phyloP scores from a whole-genome alignment of 1,139 yeast genomes.

The Debaryomyces udenii region DNA sequence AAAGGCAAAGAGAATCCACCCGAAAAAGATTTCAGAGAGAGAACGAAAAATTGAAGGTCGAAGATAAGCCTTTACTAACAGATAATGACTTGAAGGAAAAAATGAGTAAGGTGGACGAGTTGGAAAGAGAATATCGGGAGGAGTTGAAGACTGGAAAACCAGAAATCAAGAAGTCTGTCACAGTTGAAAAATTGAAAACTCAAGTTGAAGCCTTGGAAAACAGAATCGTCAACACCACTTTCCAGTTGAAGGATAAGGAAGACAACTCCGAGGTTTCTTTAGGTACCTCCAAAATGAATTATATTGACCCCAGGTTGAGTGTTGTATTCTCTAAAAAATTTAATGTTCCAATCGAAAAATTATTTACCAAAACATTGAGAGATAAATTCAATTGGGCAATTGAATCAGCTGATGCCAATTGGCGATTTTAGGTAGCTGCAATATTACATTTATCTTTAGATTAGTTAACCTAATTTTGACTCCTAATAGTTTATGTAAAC shows the following conservation, averaged over 20 bases:
- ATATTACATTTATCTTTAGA: too few species aligned
- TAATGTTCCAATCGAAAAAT: slow-evolving; percentile 87
- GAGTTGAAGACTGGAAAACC: slow-evolving; percentile 69
- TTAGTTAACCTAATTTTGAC: too few species aligned
- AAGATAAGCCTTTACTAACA: slow-evolving; percentile 55
- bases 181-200: slow-evolving; percentile 73
- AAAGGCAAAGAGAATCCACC: slow-evolving; percentile 64
- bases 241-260: slow-evolving; percentile 87
- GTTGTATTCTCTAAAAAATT: slow-evolving; percentile 87
- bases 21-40: slow-evolving; percentile 72
- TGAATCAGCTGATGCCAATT: slow-evolving; percentile 82
- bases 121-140: slow-evolving; percentile 52
- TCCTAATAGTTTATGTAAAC: too few species aligned
- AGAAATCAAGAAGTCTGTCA: slow-evolving; percentile 52
- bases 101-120: slow-evolving; percentile 59
- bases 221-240: slow-evolving; percentile 66
- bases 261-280: slow-evolving; percentile 93
- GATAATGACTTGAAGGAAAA: slow-evolving; percentile 62
- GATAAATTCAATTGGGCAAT: slow-evolving; percentile 97
- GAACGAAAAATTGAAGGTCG: slow-evolving; percentile 68
- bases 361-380: slow-evolving; percentile 86
- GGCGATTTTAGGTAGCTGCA: slow-evolving; percentile 63
- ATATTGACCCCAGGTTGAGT: slow-evolving; percentile 91
- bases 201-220: slow-evolving; percentile 75
- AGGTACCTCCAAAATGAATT: slow-evolving; percentile 91